Base-by-base conservation (phyloP, 371 early-diverging fungal genomes). In the Capillidium rhysosporum region DNA sequence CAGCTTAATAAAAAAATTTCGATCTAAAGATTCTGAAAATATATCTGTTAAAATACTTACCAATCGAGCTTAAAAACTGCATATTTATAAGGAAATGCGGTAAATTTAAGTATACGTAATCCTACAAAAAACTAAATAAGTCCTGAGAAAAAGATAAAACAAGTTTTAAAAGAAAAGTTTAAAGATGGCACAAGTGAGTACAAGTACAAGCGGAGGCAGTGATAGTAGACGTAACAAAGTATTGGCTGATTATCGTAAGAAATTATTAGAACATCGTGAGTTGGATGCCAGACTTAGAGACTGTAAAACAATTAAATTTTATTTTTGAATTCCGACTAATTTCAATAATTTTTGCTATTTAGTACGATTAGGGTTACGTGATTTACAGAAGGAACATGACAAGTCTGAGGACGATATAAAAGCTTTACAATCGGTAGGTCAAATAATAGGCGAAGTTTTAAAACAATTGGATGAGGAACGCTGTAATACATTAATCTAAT, bases 321-420 rank as follows among this genome's bases (percentile, higher is more conserved):
- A 7, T 34, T 34, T 12, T 34, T 7, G 7, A 34, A 7, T 34
- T 34, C 34, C 12, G 34, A 4, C 2, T 52, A 28, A 23, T 51
- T 49, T 24, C 16, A 28, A 24, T 16, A 12, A 14, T 25, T 30
- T 18, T 28, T 40, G 40, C 34, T n/a, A 21, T 40, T 48, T 52
- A 94, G 93, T 86, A 62, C 86, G 97, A 46, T 65, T 83, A 52
- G 89, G 80, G 52, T 75, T 89, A 56, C 76, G 82, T 59, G 68
- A 79, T 26, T 75, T 88, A 47, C 93, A 84, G 61, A 84, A 79
- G 59, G 84, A 85, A 55, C 97, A 76, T 65, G 80, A 91, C 59
- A 97, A 98, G 64, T 84, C 94, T 4, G 99, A 99, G 67, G 87
- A 92, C 57, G 98, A 98, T 65, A 82, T 99, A 56, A 95, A 98